A percentile compares a stretch with the other conserved stretches of the same genome.
phyloP scores from a whole-genome alignment of 495 filamentous ascomycete genomes.

The Hypomontagnella submonticulosa region DNA sequence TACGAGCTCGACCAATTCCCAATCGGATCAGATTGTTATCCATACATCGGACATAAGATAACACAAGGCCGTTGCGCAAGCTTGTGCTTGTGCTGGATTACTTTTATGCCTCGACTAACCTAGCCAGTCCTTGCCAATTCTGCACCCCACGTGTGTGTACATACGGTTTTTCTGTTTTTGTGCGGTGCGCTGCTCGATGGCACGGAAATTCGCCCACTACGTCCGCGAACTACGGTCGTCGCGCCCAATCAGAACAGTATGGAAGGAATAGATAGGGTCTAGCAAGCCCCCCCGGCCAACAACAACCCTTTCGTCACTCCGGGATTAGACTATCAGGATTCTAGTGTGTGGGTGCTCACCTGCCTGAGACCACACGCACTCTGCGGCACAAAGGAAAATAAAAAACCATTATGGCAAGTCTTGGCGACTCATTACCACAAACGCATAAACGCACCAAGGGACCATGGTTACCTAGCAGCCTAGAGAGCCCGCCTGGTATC shows the following conservation, averaged over 20 bases:
- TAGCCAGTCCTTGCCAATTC: constrained; percentile 45
- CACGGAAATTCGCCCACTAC: constrained; percentile 36
- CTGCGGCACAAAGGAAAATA: constrained; percentile 26
- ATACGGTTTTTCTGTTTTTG: constrained; percentile 33
- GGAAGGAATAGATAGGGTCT: constrained; percentile 33
- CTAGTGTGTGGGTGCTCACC: constrained; percentile 31
- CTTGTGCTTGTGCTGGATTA: constrained; percentile 26
- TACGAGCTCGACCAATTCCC: constrained; percentile 6
- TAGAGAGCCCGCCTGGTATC: constrained; percentile 28
- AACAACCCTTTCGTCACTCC: constrained; percentile 24
- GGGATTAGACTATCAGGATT: constrained; percentile 34
- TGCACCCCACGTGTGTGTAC: constrained; percentile 46
- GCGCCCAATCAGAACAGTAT: constrained; percentile 33
- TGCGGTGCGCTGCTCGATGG: constrained; percentile 37
- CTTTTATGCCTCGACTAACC: constrained; percentile 12
- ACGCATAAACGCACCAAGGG: constrained; percentile 24
- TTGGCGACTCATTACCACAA: constrained; percentile 46
- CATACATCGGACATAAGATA: constrained; percentile 39
- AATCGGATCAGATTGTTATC: constrained; percentile 30
- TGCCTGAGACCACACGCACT: constrained; percentile 33
- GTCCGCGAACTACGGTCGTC: constrained; percentile 29
- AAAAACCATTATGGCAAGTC: constrained; percentile 43
- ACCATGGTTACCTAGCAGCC: constrained; percentile 19
- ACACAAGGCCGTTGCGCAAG: constrained; percentile 7
- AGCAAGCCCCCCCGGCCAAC: constrained; percentile 31